Evolutionary conservation across 2,329 filamentous ascomycete species (phyloP).

Genomic region (Endocalyx cinctus): DNA sequence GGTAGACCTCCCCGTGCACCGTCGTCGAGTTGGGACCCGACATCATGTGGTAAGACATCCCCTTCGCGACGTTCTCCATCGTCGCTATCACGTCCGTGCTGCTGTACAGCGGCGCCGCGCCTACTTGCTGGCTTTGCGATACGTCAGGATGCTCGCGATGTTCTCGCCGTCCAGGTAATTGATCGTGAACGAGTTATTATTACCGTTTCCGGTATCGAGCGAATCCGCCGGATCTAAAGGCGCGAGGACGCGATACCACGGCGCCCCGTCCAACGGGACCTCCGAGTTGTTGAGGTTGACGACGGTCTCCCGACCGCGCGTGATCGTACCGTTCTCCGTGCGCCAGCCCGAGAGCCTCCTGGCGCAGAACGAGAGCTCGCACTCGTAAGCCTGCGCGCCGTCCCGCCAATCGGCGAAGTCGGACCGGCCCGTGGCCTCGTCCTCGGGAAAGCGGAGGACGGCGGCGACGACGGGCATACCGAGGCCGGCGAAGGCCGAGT

Average conservation of each 20-base stretch:
- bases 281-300: slow-evolving; percentile 10
- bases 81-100: slow-evolving; percentile 4
- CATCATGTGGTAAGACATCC: slow-evolving; percentile 11
- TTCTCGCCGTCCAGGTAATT: slow-evolving; percentile 7
- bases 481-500: slow-evolving; percentile 2
- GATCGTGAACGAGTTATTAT: slow-evolving; percentile 8
- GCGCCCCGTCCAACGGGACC: not conserved
- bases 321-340: slow-evolving; percentile 2
- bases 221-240: slow-evolving; percentile 4
- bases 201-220: not conserved
- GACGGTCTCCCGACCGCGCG: slow-evolving; percentile 3
- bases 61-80: slow-evolving; percentile 6
- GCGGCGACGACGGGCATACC: slow-evolving; percentile 4
- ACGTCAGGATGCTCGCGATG: slow-evolving; percentile 2
- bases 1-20: slow-evolving; percentile 1
- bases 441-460: slow-evolving; percentile 6
- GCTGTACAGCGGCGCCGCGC: slow-evolving; percentile 4
- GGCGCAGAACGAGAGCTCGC: slow-evolving; percentile 6
- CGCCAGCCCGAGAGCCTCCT: slow-evolving; percentile 3
- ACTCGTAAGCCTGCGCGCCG: slow-evolving; percentile 7
- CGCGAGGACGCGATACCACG: slow-evolving; percentile 1
- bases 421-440: not conserved
- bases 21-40: slow-evolving; percentile 7
- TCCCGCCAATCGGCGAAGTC: slow-evolving; percentile 2
- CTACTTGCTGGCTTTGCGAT: slow-evolving; percentile 2